Percentiles rank a stretch among this genome's conserved stretches.
These are phyloP conservation scores for Parsonsia alboflavescens DNA, from an alignment of 257 asterid genomes.

Conservation along the genomic window DNA sequence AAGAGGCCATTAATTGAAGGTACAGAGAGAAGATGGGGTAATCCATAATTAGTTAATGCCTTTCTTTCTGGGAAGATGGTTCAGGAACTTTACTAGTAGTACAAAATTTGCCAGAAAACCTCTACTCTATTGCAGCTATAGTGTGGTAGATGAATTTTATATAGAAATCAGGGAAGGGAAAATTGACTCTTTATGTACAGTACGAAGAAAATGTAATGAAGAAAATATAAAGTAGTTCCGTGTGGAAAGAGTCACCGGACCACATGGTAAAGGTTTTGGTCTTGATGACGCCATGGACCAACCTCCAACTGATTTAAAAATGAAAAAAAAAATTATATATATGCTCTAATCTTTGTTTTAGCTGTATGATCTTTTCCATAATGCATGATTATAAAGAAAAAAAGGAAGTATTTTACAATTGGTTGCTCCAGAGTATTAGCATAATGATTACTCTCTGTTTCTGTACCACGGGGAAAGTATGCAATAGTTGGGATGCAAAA, in stretches of 20 bases:
- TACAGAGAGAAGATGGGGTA: neutral
- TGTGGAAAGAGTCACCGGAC: neutral
- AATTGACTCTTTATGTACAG: neutral
- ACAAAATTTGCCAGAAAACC: neutral
- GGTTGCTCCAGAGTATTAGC: neutral
- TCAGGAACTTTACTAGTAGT: neutral
- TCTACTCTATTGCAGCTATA: neutral
- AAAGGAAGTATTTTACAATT: neutral
- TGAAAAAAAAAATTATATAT: neutral
- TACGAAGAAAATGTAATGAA: neutral
- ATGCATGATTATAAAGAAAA: slow-evolving; percentile 9
- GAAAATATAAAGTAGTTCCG: neutral
- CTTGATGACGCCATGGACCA: slow-evolving; percentile 8
- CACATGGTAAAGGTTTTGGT: neutral
- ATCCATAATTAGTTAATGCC: neutral
- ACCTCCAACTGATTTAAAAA: slow-evolving; percentile 16
- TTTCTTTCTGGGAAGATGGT: neutral
- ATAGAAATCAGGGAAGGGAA: no score
- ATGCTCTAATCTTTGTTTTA: slow-evolving; percentile 7
- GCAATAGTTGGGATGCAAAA: neutral
- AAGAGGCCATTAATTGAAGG: neutral
- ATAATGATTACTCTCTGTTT: neutral
- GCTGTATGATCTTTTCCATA: neutral
- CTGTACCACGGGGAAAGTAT: no score
- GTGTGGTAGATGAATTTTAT: neutral